Evolutionary conservation across 2,329 filamentous ascomycete species (phyloP).

Genomic region (Botrytis cinerea): DNA sequence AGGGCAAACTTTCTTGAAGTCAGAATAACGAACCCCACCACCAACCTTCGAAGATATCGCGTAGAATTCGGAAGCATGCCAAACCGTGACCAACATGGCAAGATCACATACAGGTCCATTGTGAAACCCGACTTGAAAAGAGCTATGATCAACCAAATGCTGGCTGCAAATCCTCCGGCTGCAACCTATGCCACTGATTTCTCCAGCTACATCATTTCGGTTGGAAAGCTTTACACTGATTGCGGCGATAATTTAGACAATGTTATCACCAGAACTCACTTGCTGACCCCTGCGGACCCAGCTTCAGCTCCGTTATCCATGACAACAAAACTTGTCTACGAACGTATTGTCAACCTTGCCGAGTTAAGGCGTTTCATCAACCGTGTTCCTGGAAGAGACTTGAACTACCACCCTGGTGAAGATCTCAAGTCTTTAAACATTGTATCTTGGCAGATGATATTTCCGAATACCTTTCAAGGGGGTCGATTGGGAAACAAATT

Average conservation of each 20-base stretch:
- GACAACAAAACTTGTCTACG: background rate
- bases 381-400: no score
- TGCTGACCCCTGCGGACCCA: background rate
- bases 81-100: no score
- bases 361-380: background rate
- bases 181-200: conserved; percentile 14
- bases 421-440: conserved; percentile 26
- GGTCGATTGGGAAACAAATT: conserved; percentile 26
- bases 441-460: conserved; percentile 27
- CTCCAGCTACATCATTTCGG: conserved; percentile 13
- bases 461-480: background rate
- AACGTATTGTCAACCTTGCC: background rate
- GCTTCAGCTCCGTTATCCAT: background rate
- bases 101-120: no score
- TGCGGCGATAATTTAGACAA: background rate
- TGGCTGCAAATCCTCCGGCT: background rate
- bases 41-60: background rate
- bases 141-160: background rate
- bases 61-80: background rate
- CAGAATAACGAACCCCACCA: background rate
- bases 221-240: conserved; percentile 12
- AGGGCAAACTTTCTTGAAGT: background rate
- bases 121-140: background rate
- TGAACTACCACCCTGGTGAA: background rate
- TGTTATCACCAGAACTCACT: background rate